Evolutionary conservation across 495 filamentous ascomycete species (phyloP).

Genomic region (Hyaloscypha variabilis): DNA sequence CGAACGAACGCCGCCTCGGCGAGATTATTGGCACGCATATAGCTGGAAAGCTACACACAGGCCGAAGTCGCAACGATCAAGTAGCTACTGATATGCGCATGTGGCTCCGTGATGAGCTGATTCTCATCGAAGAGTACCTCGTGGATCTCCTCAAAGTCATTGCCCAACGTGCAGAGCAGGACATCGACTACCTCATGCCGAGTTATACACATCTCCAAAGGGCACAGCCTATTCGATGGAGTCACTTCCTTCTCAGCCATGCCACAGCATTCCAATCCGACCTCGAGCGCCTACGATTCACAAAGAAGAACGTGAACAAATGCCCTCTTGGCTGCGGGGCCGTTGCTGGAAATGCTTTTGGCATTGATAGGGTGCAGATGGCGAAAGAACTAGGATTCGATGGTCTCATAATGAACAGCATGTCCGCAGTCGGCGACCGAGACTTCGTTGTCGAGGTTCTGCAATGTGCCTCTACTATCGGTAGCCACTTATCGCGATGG

Average conservation of each 20-base stretch:
- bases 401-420: constrained; percentile 77
- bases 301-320: constrained; percentile 73
- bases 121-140: constrained; percentile 69
- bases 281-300: constrained; percentile 77
- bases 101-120: constrained; percentile 83
- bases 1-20: constrained; percentile 87
- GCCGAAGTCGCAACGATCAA: constrained; percentile 88
- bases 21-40: constrained; percentile 88
- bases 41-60: constrained; percentile 41
- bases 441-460: constrained; percentile 91
- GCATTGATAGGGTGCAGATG: constrained; percentile 86
- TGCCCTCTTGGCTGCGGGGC: constrained; percentile 85
- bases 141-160: constrained; percentile 72
- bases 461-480: constrained; percentile 87
- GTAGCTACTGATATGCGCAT: constrained; percentile 91
- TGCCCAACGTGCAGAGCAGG: constrained; percentile 72
- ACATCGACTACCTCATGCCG: constrained; percentile 64
- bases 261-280: constrained; percentile 75
- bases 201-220: constrained; percentile 93
- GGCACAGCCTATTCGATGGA: constrained; percentile 88
- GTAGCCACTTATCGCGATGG: constrained; percentile 76
- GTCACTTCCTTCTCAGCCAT: constrained; percentile 84
- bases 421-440: constrained; percentile 82
- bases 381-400: constrained; percentile 89
- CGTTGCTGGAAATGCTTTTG: constrained; percentile 89